phyloP scores from a whole-genome alignment of 148 eudicot genomes.

The Vaccinium darrowii region DNA sequence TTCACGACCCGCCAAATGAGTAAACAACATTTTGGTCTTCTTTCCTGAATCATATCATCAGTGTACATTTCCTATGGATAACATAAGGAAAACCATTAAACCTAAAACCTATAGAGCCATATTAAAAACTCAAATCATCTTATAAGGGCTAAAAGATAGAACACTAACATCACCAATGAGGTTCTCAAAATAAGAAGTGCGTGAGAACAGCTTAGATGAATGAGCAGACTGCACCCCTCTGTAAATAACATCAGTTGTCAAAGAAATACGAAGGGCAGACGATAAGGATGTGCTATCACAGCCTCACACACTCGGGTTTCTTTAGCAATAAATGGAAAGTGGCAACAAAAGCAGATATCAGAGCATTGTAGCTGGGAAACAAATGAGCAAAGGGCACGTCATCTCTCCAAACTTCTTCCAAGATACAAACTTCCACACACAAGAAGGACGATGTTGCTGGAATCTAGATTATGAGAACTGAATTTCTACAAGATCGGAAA shows the following conservation, averaged over 20 bases:
- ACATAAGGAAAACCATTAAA: background rate
- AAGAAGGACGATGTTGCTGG: background rate
- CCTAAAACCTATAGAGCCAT: background rate
- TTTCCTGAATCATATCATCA: background rate
- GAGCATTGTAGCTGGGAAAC: background rate
- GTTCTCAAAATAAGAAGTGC: background rate
- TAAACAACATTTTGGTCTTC: background rate
- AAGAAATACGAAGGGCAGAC: background rate
- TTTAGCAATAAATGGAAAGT: background rate
- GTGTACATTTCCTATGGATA: background rate
- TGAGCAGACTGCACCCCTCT: background rate
- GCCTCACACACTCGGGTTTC: background rate
- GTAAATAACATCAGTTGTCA: background rate
- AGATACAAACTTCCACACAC: background rate
- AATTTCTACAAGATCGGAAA: background rate
- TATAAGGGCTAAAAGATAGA: background rate
- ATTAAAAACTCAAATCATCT: background rate
- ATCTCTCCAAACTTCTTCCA: background rate
- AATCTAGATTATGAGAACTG: background rate
- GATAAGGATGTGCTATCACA: background rate
- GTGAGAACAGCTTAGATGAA: background rate
- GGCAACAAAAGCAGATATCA: background rate
- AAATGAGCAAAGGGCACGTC: background rate
- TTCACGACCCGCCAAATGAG: background rate
- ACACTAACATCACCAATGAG: background rate